Percentiles rank a stretch among this genome's conserved stretches.
Conservation (phyloP, 2,329 filamentous ascomycete genomes). For the Purpureocillium lavendulum region DNA sequence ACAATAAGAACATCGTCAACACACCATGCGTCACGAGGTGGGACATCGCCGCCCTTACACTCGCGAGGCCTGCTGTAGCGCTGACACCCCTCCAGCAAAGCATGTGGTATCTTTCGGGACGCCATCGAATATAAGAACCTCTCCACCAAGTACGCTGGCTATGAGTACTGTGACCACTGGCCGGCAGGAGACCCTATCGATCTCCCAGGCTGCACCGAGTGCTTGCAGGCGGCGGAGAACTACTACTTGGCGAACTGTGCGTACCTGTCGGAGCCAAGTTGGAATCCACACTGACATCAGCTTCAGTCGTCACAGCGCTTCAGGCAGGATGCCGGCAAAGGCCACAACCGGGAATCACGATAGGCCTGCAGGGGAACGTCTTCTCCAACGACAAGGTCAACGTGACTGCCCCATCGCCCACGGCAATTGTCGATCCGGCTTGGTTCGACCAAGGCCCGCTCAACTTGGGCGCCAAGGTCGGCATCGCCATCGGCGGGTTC, state of each 20-base stretch:
- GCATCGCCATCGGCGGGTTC: conserved; percentile 45
- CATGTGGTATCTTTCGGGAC: conserved; percentile 39
- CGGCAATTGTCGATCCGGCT: conserved; percentile 27
- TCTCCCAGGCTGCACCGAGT: conserved; percentile 33
- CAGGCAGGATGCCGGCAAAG: conserved; percentile 48
- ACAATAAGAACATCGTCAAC: conserved; percentile 28
- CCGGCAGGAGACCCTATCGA: conserved; percentile 26
- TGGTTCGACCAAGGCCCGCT: conserved; percentile 36
- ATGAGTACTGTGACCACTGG: conserved; percentile 48
- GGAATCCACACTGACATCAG: too few species aligned
- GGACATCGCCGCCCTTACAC: conserved; percentile 5
- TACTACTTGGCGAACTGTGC: conserved; percentile 46
- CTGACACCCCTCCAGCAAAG: conserved; percentile 32
- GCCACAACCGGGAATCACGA: conserved; percentile 33
- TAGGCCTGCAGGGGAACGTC: conserved; percentile 42
- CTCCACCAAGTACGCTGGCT: conserved; percentile 32
- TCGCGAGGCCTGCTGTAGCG: background rate
- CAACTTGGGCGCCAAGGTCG: conserved; percentile 46
- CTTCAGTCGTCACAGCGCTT: conserved; percentile 38
- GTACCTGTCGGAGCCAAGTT: conserved; percentile 8
- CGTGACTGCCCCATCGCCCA: conserved; percentile 39
- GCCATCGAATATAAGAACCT: conserved; percentile 43
- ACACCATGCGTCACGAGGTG: conserved; percentile 47
- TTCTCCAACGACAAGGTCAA: conserved; percentile 42
- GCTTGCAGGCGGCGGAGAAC: conserved; percentile 29